Evolutionary conservation across 106 monocot species (phyloP).

Genomic region (Cymbidium sinense): DNA sequence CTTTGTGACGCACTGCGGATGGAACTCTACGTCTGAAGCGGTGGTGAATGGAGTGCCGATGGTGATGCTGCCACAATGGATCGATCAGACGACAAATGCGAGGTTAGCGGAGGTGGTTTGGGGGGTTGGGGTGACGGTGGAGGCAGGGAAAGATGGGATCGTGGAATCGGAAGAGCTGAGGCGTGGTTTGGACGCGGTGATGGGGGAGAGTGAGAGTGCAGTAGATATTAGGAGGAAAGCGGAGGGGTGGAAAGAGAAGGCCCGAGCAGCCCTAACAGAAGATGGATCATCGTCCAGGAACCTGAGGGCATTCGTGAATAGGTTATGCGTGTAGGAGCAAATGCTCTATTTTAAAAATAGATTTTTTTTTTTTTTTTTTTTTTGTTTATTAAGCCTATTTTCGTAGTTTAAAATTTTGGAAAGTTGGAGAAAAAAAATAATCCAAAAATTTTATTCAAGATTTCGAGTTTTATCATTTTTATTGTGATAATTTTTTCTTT

Average conservation of each 20-base stretch:
- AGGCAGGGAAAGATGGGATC: neutral
- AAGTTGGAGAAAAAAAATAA: too few relatives aligned
- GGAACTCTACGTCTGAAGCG: conserved; percentile 14
- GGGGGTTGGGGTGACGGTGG: conserved; percentile 14
- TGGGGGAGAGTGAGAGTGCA: conserved; percentile 5
- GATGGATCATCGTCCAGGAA: conserved; percentile 23
- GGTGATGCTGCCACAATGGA: conserved; percentile 19
- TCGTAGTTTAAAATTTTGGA: too few relatives aligned
- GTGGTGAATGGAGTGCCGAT: conserved; percentile 2
- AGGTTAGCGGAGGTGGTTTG: conserved; percentile 3
- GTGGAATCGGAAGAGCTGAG: conserved; percentile 2
- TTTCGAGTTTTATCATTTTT: too few relatives aligned
- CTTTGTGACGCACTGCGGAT: conserved; percentile 33
- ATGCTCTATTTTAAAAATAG: too few relatives aligned
- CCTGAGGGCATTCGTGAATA: conserved; percentile 5
- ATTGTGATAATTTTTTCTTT: too few relatives aligned
- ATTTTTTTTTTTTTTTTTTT: too few relatives aligned
- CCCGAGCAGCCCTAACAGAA: conserved; percentile 1
- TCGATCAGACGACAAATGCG: conserved; percentile 5
- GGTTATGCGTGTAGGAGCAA: too few relatives aligned
- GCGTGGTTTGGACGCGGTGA: conserved; percentile 1
- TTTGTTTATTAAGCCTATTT: too few relatives aligned
- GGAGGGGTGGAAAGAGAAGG: conserved; percentile 21
- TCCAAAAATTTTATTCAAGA: too few relatives aligned
- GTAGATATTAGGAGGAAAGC: conserved; percentile 10